These are phyloP conservation scores for Plasmodium cynomolgi DNA, from an alignment of 169 alveolate species.

Conservation along the genomic window DNA sequence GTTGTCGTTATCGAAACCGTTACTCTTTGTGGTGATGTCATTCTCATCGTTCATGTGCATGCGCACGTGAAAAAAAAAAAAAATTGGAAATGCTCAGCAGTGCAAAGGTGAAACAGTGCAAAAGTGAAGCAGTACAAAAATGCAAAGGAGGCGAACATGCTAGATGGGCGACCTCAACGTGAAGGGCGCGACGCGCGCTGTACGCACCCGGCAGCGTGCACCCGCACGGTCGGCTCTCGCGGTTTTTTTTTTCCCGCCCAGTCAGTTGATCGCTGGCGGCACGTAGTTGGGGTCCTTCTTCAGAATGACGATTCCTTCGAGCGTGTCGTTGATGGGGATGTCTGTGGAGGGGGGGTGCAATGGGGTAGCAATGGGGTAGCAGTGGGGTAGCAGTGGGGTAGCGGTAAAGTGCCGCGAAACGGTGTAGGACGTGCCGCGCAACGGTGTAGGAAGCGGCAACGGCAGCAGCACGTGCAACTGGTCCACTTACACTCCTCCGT, in stretches of 20 bases:
- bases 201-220: not conserved
- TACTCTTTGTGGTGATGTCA: not conserved
- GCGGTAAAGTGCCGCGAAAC: constrained; percentile 5
- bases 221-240: not conserved
- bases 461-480: not conserved
- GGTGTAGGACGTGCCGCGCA: not conserved
- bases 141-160: not conserved
- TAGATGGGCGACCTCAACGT: not conserved
- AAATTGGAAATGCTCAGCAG: not conserved
- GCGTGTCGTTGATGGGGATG: constrained; percentile 71
- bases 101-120: too few relatives aligned
- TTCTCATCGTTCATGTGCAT: not conserved
- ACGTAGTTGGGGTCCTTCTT: constrained; percentile 74
- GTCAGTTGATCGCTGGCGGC: constrained; percentile 45
- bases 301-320: constrained; percentile 77
- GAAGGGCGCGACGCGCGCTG: not conserved
- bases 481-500: constrained; percentile 88
- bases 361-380: too few relatives aligned
- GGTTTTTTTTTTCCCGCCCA: not conserved
- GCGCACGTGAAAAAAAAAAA: not conserved
- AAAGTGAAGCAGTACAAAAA: too few relatives aligned
- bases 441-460: not conserved
- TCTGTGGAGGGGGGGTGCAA: constrained; percentile 13
- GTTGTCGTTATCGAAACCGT: not conserved
- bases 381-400: too few relatives aligned